Evolutionary conservation across 108 stramenopile genomes (phyloP).

Genomic region (Bacterosira constricta): DNA sequence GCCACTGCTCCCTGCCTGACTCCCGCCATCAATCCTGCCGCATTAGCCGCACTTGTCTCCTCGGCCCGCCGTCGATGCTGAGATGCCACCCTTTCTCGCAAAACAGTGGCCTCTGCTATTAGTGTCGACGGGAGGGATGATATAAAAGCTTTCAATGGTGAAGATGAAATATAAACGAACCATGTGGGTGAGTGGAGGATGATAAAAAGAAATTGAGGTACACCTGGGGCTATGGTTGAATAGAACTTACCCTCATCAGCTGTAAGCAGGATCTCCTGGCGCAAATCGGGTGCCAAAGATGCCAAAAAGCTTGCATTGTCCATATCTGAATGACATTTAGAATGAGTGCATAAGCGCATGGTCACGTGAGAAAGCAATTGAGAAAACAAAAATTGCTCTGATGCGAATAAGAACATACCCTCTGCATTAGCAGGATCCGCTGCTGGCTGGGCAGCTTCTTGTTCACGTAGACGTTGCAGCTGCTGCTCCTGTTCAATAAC

Average conservation of each 20-base stretch:
- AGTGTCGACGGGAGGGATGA: constrained; percentile 82
- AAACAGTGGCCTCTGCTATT: constrained; percentile 85
- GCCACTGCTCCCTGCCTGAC: constrained; percentile 6
- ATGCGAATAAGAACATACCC: too few species aligned
- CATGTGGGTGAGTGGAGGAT: background rate
- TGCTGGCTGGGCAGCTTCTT: constrained; percentile 57
- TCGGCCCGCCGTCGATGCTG: constrained; percentile 43
- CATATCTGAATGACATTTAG: too few species aligned
- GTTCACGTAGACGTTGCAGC: constrained; percentile 65
- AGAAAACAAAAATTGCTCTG: too few species aligned
- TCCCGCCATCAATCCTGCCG: background rate
- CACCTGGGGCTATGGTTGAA: background rate
- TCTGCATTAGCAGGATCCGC: constrained; percentile 92
- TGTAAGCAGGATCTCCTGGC: constrained; percentile 89
- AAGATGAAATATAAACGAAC: too few species aligned
- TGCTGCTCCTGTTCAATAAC: constrained; percentile 92
- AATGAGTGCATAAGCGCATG: too few species aligned
- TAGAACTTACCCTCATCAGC: constrained; percentile 66
- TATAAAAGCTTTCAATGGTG: constrained; percentile 72
- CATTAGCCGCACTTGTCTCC: constrained; percentile 26
- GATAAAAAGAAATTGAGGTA: constrained; percentile 22
- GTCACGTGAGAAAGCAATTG: too few species aligned
- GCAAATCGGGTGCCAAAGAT: constrained; percentile 88
- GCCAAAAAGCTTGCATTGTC: constrained; percentile 93
- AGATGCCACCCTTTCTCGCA: constrained; percentile 82